Percentiles rank a stretch among this genome's conserved stretches.
These are phyloP conservation scores for Sclerotinia glacialis DNA, from an alignment of 2,329 filamentous ascomycete species.

Conservation along the genomic window DNA sequence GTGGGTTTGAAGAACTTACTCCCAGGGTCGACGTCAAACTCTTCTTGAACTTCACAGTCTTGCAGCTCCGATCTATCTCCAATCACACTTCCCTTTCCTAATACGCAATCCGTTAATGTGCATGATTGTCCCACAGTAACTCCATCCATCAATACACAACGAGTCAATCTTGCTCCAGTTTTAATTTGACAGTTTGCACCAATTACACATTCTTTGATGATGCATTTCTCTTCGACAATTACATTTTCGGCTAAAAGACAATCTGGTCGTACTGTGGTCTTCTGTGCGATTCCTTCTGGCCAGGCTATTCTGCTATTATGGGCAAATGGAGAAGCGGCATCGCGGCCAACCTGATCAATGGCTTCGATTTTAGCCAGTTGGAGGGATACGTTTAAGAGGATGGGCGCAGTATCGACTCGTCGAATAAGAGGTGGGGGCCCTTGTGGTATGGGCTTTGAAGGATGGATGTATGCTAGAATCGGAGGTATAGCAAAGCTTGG, in stretches of 20 bases:
- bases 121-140: conserved; percentile 80
- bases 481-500: conserved; percentile 58
- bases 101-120: conserved; percentile 81
- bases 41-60: conserved; percentile 91
- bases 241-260: conserved; percentile 85
- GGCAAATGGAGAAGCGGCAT: conserved; percentile 67
- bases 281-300: conserved; percentile 74
- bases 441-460: conserved; percentile 44
- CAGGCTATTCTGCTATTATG: conserved; percentile 79
- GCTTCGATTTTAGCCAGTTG: conserved; percentile 81
- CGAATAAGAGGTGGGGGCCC: conserved; percentile 64
- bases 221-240: conserved; percentile 79
- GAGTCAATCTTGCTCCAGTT: conserved; percentile 78
- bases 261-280: conserved; percentile 78
- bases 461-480: conserved; percentile 79
- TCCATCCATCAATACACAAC: conserved; percentile 90
- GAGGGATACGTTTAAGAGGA: conserved; percentile 78
- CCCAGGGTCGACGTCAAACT: conserved; percentile 76
- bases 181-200: conserved; percentile 85
- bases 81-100: conserved; percentile 77
- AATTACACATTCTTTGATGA: conserved; percentile 90
- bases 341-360: conserved; percentile 59
- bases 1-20: conserved; percentile 49
- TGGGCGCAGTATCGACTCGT: conserved; percentile 80
- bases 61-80: conserved; percentile 79